Base-by-base conservation (phyloP, 805 yeast genomes). In the Debaryomyces tyrocola region DNA sequence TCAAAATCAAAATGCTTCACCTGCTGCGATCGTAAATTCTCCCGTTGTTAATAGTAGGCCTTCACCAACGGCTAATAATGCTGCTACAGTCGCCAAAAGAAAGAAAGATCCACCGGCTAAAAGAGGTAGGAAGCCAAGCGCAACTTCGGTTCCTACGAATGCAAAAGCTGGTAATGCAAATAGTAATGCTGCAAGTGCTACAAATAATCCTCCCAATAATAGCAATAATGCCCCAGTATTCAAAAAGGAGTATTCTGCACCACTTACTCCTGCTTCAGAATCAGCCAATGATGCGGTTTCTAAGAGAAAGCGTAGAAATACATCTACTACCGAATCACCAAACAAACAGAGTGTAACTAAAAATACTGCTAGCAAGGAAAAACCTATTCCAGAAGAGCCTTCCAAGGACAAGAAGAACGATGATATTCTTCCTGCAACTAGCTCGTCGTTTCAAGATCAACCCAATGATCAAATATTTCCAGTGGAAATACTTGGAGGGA, bases 201-300 rank as follows among this genome's bases (percentile, higher is more conserved):
- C 54, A 3, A 55, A 56, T 3, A 53, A 17, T 33, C 33, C 35
- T 24, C 51, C 52, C 49, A 50, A 54, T 4, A 55, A 55, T 2
- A 54, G 20, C 20, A 45, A 35, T 31, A 40, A 37, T 28, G 12
- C 7, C 11, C 17, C 36, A 31, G 58, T 60, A 34, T 52, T 61
- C n/a, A 69, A 70, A 49, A 68, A 69, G 50, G 75, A 70, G 37
- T 63, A 65, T 47, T 55, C 66, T 9, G 60, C 70, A 2, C 75
- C 77, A 2, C 60, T 70, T 20, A 72, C 77, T 0, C 76, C 76
- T 9, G 66, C 72, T 1, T 68, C 75, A 7, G 77, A 73, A 40
- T 55, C 65, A 4, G 66, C 63, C 14, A 50, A 45, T 41, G 63
- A 57, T 18, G 39, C 52, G 27, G 43, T 41, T 17, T 46, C 53